phyloP scores from a whole-genome alignment of 2,329 filamentous ascomycete genomes.

The Pyrenophora graminea region DNA sequence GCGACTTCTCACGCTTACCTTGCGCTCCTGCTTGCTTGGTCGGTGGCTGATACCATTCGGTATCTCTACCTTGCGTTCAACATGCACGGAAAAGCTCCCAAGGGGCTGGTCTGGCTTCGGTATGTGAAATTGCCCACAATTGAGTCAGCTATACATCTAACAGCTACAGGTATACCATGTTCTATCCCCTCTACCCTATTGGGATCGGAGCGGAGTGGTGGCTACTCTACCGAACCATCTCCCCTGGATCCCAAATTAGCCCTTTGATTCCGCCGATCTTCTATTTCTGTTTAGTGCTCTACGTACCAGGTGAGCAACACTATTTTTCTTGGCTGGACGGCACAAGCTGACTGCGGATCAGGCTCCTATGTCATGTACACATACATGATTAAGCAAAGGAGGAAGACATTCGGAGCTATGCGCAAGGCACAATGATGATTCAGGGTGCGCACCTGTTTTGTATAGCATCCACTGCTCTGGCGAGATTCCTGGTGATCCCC shows the following conservation, averaged over 20 bases:
- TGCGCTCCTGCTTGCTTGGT: constrained; percentile 28
- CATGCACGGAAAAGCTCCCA: constrained; percentile 22
- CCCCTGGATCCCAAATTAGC: constrained; percentile 16
- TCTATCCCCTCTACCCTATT: constrained; percentile 31
- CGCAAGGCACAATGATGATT: background rate
- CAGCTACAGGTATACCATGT: constrained; percentile 25
- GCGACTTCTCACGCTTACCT: constrained; percentile 23
- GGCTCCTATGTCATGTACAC: constrained; percentile 35
- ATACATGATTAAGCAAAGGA: constrained; percentile 35
- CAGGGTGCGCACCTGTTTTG: too few relatives aligned
- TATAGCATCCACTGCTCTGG: too few relatives aligned
- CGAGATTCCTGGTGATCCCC: too few relatives aligned
- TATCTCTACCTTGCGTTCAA: constrained; percentile 30
- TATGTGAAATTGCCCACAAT: background rate
- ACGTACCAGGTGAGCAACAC: constrained; percentile 27
- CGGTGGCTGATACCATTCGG: constrained; percentile 26
- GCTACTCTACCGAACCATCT: constrained; percentile 26
- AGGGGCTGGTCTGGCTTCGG: constrained; percentile 25
- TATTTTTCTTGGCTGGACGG: too few relatives aligned
- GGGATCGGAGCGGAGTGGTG: constrained; percentile 36
- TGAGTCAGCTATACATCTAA: background rate
- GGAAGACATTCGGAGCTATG: constrained; percentile 19
- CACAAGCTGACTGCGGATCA: constrained; percentile 8
- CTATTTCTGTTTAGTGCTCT: constrained; percentile 28
- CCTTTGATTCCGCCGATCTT: constrained; percentile 19